Percentiles rank a stretch among this genome's conserved stretches.
These are phyloP conservation scores for Camelina sativa DNA, from an alignment of 345 rosid genomes.

Conservation along the genomic window DNA sequence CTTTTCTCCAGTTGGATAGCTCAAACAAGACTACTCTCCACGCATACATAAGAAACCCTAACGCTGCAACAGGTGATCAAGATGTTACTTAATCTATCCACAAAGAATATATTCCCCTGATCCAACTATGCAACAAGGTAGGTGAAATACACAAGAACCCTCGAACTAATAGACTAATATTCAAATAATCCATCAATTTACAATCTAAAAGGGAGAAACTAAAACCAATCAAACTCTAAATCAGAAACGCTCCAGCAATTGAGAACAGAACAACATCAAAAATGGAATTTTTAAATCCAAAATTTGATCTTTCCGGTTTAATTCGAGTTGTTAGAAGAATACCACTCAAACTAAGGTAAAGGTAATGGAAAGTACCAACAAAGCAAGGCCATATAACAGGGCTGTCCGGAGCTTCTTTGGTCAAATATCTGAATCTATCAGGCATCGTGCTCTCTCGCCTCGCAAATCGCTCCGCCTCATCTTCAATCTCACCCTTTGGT, in stretches of 20 bases:
- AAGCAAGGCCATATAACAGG: conserved; percentile 85
- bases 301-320: not conserved
- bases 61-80: conserved; percentile 54
- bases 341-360: not conserved
- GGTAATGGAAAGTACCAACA: conserved; percentile 54
- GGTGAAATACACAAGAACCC: not conserved
- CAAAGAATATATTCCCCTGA: not conserved
- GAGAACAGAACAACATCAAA: conserved; percentile 7
- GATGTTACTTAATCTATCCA: not conserved
- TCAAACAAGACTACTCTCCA: conserved; percentile 91
- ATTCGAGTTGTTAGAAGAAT: not conserved
- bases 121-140: not conserved
- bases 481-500: conserved; percentile 25
- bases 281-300: not conserved
- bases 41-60: conserved; percentile 71
- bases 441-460: conserved; percentile 85
- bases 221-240: not conserved
- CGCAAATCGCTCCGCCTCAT: conserved; percentile 60
- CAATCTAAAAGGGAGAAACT: not conserved
- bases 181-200: not conserved
- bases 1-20: conserved; percentile 71
- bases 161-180: not conserved
- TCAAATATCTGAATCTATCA: conserved; percentile 81
- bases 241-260: not conserved
- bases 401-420: conserved; percentile 76